A percentile compares a stretch with the other conserved stretches of the same genome.
Conservation (phyloP, 768 basidiomycete genomes). For the Strobilomyces echinocephalus region DNA sequence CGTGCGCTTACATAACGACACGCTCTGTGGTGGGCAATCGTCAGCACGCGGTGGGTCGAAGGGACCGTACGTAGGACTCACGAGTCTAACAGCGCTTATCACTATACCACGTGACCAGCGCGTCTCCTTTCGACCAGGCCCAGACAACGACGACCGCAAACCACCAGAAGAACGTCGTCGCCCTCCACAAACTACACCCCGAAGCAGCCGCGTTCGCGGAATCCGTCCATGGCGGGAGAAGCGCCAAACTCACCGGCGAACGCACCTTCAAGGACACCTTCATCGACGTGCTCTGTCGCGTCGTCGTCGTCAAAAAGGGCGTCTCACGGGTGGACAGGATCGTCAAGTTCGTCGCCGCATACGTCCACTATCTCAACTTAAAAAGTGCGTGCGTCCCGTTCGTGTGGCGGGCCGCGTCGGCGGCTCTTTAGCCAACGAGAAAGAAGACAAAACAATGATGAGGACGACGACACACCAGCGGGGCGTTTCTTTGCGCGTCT, state of each 20-base stretch:
- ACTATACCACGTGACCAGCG: too few relatives aligned
- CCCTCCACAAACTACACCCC: conserved; percentile 72
- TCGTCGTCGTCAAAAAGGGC: conserved; percentile 78
- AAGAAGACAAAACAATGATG: conserved; percentile 34
- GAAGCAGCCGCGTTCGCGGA: conserved; percentile 56
- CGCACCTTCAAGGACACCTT: conserved; percentile 67
- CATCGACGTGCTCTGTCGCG: conserved; percentile 51
- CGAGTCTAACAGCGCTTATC: too few relatives aligned
- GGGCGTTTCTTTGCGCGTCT: conserved; percentile 66
- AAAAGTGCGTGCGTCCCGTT: conserved; percentile 49
- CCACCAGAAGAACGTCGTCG: conserved; percentile 86
- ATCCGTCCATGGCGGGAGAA: conserved; percentile 43
- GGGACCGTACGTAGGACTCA: too few relatives aligned
- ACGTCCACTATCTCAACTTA: conserved; percentile 69
- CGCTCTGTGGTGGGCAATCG: too few relatives aligned
- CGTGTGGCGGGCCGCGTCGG: background rate
- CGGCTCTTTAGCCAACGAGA: conserved; percentile 32
- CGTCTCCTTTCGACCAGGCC: conserved; percentile 80
- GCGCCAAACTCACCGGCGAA: conserved; percentile 66
- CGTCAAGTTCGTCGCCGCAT: conserved; percentile 78
- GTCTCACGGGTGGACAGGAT: conserved; percentile 66
- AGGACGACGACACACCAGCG: conserved; percentile 63
- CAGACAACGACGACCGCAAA: conserved; percentile 70
- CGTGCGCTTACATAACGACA: too few relatives aligned
- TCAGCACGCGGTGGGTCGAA: too few relatives aligned